Conservation (phyloP, 208 protist genomes). For the Acanthamoeba royreba region DNA sequence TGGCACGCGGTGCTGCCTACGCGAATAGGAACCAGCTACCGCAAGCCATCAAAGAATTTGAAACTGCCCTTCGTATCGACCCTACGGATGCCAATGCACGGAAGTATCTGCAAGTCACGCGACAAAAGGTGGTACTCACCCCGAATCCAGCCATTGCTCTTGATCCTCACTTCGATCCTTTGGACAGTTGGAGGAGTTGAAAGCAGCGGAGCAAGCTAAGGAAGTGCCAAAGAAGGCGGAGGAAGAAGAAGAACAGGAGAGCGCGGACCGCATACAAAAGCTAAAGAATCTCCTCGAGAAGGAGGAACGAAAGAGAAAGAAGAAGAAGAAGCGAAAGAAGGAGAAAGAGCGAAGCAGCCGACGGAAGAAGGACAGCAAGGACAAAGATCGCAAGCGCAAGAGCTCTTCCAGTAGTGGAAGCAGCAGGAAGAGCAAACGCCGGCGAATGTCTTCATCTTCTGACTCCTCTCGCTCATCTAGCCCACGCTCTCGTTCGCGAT, state of each 20-base stretch:
- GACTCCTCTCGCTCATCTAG: neutral
- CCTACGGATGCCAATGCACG: neutral
- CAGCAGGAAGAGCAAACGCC: neutral
- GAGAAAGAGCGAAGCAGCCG: neutral
- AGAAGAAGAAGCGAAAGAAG: slow-evolving; percentile 35
- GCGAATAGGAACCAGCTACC: neutral
- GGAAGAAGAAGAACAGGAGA: neutral
- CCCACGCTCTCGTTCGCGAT: neutral
- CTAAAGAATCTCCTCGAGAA: neutral
- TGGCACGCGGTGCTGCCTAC: slow-evolving; percentile 31
- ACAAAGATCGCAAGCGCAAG: slow-evolving; percentile 9
- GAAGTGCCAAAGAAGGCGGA: neutral
- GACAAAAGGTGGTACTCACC: neutral
- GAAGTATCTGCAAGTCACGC: slow-evolving; percentile 11
- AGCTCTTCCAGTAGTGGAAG: neutral
- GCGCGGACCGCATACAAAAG: neutral
- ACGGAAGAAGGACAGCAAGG: neutral
- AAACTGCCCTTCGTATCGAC: neutral
- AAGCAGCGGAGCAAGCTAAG: neutral
- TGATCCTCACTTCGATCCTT: neutral
- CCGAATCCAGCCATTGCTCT: neutral
- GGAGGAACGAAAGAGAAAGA: slow-evolving; percentile 37
- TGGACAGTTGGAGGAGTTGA: neutral
- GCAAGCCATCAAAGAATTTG: slow-evolving; percentile 19
- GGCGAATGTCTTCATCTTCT: neutral